Base-by-base conservation (phyloP, 2,329 filamentous ascomycete genomes). In the Pseudogymnoascus destructans region DNA sequence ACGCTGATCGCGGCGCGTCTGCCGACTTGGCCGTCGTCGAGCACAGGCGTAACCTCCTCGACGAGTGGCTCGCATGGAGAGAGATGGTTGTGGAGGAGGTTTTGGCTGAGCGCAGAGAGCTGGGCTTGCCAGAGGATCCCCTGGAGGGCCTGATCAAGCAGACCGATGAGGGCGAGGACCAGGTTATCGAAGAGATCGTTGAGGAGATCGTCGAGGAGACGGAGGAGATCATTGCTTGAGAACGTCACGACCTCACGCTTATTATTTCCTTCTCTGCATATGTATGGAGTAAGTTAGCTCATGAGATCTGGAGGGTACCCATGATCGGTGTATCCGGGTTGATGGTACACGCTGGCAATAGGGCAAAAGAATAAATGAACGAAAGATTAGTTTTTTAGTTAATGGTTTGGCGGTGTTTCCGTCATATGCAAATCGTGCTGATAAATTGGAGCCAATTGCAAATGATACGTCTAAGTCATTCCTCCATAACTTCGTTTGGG, bases 1-100 rank as follows among this genome's bases (percentile, higher is more conserved):
- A 98, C 73, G 82, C 86, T 63, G 90, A 95, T 70, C 90, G 92
- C 70, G 91, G 91, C 69, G 92, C 91, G 62, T 92, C 89, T 59
- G 93, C 92, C 66, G 93, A 97, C 75, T 83, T 91, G 68, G 92
- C 91, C 33, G 90, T 98, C 56, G 87, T 98, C 62, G 92, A 97
- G 73, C 84, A 83, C 65, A 83, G 93, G 65, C 84, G 92, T 70
- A 78, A 82, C 67, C 76, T 89, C 69, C 83, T 98, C 66, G 82
- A 86, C 64, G 92, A 97, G 74, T 98, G 93, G 93, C 72, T 85
- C 66, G 82, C 82, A 59, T 98, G 91, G 89, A 80, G 90, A 70
- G 81, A 82, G 67, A 76, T 79, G 61, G 80, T 89, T 64, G 84
- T 87, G 73, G 79, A 79, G 64, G 84, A 95, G 67, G 71, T 92